Conservation (phyloP, 352 stramenopile genomes). For the Phytophthora pinifolia region DNA sequence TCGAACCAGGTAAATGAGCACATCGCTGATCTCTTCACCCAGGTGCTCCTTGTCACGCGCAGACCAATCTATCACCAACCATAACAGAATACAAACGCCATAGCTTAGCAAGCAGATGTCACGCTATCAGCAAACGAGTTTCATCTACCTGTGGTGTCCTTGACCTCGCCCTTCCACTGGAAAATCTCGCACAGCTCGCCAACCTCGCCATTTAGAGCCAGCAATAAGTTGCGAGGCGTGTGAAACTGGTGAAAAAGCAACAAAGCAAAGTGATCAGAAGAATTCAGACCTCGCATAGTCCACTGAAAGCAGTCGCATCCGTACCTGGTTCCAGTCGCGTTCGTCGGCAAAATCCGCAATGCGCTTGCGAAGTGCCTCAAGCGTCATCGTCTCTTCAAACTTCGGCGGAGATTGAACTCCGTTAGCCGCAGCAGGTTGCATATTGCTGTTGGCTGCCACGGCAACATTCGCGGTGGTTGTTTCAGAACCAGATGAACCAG, state of each 20-base stretch:
- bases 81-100: neutral
- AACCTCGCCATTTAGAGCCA: slow-evolving; percentile 94
- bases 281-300: neutral
- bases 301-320: no score
- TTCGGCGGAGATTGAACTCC: slow-evolving; percentile 19
- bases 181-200: slow-evolving; percentile 94
- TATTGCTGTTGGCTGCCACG: slow-evolving; percentile 24
- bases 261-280: slow-evolving; percentile 1
- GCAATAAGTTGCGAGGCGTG: slow-evolving; percentile 91
- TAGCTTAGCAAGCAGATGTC: neutral
- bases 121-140: neutral
- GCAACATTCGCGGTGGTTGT: slow-evolving; percentile 27
- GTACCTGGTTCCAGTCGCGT: slow-evolving; percentile 81
- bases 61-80: slow-evolving; percentile 53
- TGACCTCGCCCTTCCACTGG: slow-evolving; percentile 93
- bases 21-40: slow-evolving; percentile 96
- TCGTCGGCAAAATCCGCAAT: slow-evolving; percentile 60
- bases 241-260: slow-evolving; percentile 34
- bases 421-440: slow-evolving; percentile 2
- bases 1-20: slow-evolving; percentile 96
- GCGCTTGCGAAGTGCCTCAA: slow-evolving; percentile 55
- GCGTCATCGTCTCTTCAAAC: slow-evolving; percentile 63
- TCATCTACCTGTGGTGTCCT: slow-evolving; percentile 50
- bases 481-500: slow-evolving; percentile 24
- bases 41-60: slow-evolving; percentile 88